Base-by-base conservation (phyloP, 1,284 basidiomycete species). In the Ustilago trichophora region DNA sequence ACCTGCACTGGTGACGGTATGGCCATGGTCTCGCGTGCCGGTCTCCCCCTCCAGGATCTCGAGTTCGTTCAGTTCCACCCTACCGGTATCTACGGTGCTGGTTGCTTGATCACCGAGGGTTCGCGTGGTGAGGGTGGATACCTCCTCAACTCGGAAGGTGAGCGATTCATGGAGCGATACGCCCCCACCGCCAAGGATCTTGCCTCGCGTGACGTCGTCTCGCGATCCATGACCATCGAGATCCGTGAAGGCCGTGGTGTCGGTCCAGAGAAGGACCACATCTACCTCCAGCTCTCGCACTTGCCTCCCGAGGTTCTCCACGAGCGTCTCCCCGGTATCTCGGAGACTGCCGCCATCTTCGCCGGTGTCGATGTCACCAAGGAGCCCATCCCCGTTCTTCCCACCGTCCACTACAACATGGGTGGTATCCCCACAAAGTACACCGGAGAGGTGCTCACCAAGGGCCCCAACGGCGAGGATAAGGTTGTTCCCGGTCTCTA, bases 31-130 rank as follows among this genome's bases (percentile, higher is more conserved):
- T 89, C 90, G 51, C 89, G 96, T 81, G 96, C 96, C 41, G 96
- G 96, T 42, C 86, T 99, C 55, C 96, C 96, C 52, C 86, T 98
- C 43, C 96, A 98, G 85, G 96, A 99, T 85, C 84, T 91, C 69
- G 96, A 99, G 84, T 99, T 99, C 82, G 94, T 98, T 36, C 96
- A 99, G 84, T 99, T 99, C 91, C 96, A 98, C 84, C 96, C 96
- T 8, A 98, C 96, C 41, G 96, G 96, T 85, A 98, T 99, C 81
- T 99, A 98, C 83, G 96, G 96, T 77, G 95, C 96, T 73, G 96
- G 96, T 54, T 99, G 96, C 84, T 86, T 99, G 72, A 98, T 98
- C 83, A 98, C 95, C 24, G 95, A 98, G 86, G 94, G 94, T 75
- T 97, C 95, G 73, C 93, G 96, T 84, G 96, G 96, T 82, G 96